Percentiles rank a stretch among this genome's conserved stretches.
Evolutionary conservation across 1,284 basidiomycete genomes (phyloP).

Genomic region (Ceratobasidium sp.): DNA sequence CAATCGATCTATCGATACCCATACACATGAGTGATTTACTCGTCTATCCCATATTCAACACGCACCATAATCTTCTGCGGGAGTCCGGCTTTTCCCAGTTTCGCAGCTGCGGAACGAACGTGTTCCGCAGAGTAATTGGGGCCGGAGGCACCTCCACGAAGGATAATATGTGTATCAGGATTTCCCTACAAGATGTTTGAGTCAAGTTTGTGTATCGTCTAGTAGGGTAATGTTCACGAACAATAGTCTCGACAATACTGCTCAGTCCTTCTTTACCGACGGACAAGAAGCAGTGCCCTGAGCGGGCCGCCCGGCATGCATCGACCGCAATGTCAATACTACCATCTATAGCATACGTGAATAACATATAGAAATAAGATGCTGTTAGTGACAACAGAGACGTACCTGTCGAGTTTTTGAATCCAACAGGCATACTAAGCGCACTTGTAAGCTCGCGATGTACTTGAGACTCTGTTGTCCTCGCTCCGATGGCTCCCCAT

Average conservation of each 20-base stretch:
- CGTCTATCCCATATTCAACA: no score
- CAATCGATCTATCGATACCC: slow-evolving; percentile 69
- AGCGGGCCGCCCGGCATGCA: slow-evolving; percentile 88
- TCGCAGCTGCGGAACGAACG: slow-evolving; percentile 81
- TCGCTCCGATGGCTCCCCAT: slow-evolving; percentile 97
- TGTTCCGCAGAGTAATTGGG: slow-evolving; percentile 87
- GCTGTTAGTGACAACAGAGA: slow-evolving; percentile 54
- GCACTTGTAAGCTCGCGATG: slow-evolving; percentile 90
- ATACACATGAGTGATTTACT: no score
- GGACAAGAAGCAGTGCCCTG: slow-evolving; percentile 91
- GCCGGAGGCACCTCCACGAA: slow-evolving; percentile 87
- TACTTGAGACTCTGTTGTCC: slow-evolving; percentile 96
- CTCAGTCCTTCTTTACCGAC: slow-evolving; percentile 94
- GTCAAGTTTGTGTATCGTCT: no score
- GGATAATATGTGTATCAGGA: slow-evolving; percentile 90
- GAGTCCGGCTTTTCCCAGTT: slow-evolving; percentile 79
- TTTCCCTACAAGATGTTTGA: slow-evolving; percentile 62
- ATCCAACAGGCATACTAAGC: slow-evolving; percentile 89
- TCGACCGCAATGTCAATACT: slow-evolving; percentile 75
- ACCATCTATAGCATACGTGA: not conserved
- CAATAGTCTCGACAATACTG: slow-evolving; percentile 90
- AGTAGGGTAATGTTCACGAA: no score
- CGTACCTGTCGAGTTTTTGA: slow-evolving; percentile 70
- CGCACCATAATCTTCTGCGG: slow-evolving; percentile 84
- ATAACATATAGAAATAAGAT: no score